Evolutionary conservation across 1,139 yeast genomes (phyloP), one percentile per base, ranked within the genome.

Genomic region (Taphrina flavorubra): DNA sequence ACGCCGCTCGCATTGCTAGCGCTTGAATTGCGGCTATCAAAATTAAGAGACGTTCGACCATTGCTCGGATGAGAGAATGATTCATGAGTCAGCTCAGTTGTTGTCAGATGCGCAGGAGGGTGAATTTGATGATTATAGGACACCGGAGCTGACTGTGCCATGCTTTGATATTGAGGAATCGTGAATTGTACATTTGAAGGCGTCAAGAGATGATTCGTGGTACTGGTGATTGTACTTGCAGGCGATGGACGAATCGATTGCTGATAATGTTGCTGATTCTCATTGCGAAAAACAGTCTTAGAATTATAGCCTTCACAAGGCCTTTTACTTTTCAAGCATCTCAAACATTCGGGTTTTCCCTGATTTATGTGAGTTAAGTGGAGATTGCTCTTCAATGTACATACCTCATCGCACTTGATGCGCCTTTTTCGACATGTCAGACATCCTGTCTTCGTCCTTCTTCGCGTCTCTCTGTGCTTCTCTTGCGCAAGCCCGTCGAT

Each of bases 381-480:
- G n/a, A 20, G 14, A 56, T 56, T 40, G 47, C 11, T 11, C 11
- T 25, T 8, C 11, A 25, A 25, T 4, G 31, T 25, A 25, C 60
- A 36, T 6, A 58, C 71, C 66, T 74, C 76, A 68, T 74, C 76
- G 64, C 76, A 74, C 51, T 74, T 74, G 40, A 74, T 72, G 10
- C 75, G 72, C 11, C 77, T 71, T 68, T 74, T 73, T 51, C 76
- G 74, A 63, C 77, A 75, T 8, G 77, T 75, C 65, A 74, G 67
- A 56, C 77, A 75, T 16, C 77, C 77, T 11, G 76, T 74, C 56
- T 75, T 74, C 10, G 77, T 75, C 51, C 77, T 70, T 25, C 72
- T 65, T 67, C 72, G 72, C 63, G 72, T 69, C 51, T 72, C 73
- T 58, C 70, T 20, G 36, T 49, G 53, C n/a, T 49, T 49, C 8